Conservation (phyloP, 495 filamentous ascomycete species). For the Hypoxylon intermedium region DNA sequence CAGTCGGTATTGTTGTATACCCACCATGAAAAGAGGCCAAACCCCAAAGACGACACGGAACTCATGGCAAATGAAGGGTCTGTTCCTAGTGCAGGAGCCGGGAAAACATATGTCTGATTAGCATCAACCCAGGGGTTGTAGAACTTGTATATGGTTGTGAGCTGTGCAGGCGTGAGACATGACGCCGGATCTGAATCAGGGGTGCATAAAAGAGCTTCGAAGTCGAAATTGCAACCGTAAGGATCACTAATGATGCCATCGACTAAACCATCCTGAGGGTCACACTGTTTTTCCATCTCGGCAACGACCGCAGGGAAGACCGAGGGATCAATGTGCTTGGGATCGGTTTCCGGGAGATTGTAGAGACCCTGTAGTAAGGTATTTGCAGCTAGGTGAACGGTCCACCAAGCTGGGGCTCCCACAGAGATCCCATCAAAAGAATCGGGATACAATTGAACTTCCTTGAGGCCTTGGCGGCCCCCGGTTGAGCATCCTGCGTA, state of each 20-base stretch:
- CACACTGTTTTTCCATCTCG: conserved; percentile 70
- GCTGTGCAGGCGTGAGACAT: conserved; percentile 65
- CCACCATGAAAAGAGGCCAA: conserved; percentile 49
- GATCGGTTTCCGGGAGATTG: conserved; percentile 49
- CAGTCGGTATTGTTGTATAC: conserved; percentile 52
- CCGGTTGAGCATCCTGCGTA: conserved; percentile 65
- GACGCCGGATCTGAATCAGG: conserved; percentile 38
- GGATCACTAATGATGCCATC: conserved; percentile 72
- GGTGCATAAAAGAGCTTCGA: conserved; percentile 61
- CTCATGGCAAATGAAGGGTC: conserved; percentile 24
- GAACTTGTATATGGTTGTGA: conserved; percentile 60
- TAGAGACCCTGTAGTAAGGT: conserved; percentile 47
- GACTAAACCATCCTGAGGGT: conserved; percentile 65
- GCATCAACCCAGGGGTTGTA: conserved; percentile 57
- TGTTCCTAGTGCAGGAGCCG: conserved; percentile 28
- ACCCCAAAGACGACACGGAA: conserved; percentile 38
- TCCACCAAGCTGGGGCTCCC: conserved; percentile 46
- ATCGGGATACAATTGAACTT: conserved; percentile 59
- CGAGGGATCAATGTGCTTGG: conserved; percentile 58
- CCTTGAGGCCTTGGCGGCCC: conserved; percentile 63
- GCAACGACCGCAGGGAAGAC: conserved; percentile 61
- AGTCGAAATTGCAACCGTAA: conserved; percentile 62
- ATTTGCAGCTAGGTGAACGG: conserved; percentile 55
- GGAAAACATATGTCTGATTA: conserved; percentile 43
- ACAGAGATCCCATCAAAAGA: conserved; percentile 71